Base-by-base conservation (phyloP, 2,329 filamentous ascomycete species). In the Aureobasidium sp. region DNA sequence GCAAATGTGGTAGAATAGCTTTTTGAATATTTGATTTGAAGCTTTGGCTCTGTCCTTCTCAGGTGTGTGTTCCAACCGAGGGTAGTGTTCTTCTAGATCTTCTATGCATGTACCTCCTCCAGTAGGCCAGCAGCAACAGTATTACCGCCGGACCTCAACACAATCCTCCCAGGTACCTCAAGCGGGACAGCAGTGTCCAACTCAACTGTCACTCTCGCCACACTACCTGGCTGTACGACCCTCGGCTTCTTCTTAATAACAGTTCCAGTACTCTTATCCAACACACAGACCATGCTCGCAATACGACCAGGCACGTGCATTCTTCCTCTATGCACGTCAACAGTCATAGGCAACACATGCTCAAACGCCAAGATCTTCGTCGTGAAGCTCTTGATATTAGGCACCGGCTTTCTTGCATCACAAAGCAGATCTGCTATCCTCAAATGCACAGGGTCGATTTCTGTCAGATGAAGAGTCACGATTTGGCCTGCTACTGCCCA, bases 401-500 rank as follows among this genome's bases (percentile, higher is more conserved):
- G 76, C 39, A 96, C 86, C 0, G 91, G 87, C 1, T 81, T 79
- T 0, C 85, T 81, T 0, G 58, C 21, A 52, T 84, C 81, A 75
- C 91, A 96, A 16, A 96, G 76, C 21, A 97, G 88, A 70, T 97
- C 92, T 27, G 94, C 94, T 8, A 89, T 68, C 32, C 74, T 74
- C 10, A 99, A 82, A 68, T 97, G 88, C 16, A 89, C 83, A 11
- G 67, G 62, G 68, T 97, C 93, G 70, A 97, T 91, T 66, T 93
- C 88, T 9, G 85, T 81, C 53, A 99, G 81, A 66, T 95, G 88
- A 16, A 99, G 77, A 0, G 86, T 87, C 15, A 90, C 85, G 63
- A 94, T 96, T 70, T 97, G 91, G 1, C 93, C 93, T 0, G 93
- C 92, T 15, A 97, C 91, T 0, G 90, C 91, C 91, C 91, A 99